Conservation (phyloP, 1,139 yeast genomes). For the Blastobotrys indianensis region DNA sequence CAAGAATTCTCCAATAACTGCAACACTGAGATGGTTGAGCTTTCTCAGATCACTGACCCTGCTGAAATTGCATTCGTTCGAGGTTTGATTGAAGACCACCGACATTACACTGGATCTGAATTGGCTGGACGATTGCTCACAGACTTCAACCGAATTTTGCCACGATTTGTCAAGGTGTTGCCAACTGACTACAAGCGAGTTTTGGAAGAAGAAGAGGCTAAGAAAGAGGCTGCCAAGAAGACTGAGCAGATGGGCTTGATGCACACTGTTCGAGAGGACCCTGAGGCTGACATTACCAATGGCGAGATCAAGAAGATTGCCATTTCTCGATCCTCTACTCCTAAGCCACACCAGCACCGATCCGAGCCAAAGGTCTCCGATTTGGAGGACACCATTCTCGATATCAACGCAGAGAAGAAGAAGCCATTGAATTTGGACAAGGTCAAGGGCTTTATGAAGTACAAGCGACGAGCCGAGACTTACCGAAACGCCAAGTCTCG, state of each 20-base stretch:
- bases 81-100: conserved; percentile 90
- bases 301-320: conserved; percentile 51
- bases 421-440: conserved; percentile 64
- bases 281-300: conserved; percentile 80
- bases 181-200: conserved; percentile 91
- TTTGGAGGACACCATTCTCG: conserved; percentile 81
- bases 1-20: conserved; percentile 83
- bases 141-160: conserved; percentile 83
- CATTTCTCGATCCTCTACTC: conserved; percentile 15
- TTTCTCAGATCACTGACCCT: conserved; percentile 73
- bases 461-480: conserved; percentile 80
- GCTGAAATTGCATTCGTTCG: conserved; percentile 91
- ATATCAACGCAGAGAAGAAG: conserved; percentile 58
- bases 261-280: conserved; percentile 68
- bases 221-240: conserved; percentile 59
- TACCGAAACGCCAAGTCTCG: conserved; percentile 75
- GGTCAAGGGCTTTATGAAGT: conserved; percentile 87
- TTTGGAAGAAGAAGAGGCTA: conserved; percentile 67
- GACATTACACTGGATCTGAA: conserved; percentile 89
- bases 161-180: conserved; percentile 87
- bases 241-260: conserved; percentile 46
- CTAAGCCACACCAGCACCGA: conserved; percentile 2
- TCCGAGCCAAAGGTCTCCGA: conserved; percentile 84
- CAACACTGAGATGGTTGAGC: conserved; percentile 76
- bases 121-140: conserved; percentile 76